phyloP scores from a whole-genome alignment of 2,329 filamentous ascomycete species.

The Penicillium sp. region DNA sequence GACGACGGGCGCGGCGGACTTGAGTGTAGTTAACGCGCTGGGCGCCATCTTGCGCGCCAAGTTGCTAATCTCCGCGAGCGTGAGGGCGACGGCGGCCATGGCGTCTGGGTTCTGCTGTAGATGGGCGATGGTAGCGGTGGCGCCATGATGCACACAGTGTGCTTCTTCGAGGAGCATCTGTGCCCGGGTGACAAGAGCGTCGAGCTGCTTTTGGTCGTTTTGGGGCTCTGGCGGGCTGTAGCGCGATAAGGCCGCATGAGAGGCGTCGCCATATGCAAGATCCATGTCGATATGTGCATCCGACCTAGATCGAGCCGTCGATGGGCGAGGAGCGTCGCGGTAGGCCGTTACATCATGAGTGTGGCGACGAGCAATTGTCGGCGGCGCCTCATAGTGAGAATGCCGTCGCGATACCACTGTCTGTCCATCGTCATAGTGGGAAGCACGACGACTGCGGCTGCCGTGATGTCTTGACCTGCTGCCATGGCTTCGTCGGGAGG shows the following conservation, averaged over 20 bases:
- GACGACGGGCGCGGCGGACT: slow-evolving; percentile 76
- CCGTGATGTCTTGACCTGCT: slow-evolving; percentile 31
- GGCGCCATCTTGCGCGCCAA: slow-evolving; percentile 81
- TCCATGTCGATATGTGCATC: slow-evolving; percentile 70
- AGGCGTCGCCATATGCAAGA: slow-evolving; percentile 83
- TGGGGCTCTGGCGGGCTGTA: slow-evolving; percentile 43
- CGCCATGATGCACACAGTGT: slow-evolving; percentile 81
- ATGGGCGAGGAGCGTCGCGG: slow-evolving; percentile 25
- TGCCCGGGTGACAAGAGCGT: slow-evolving; percentile 67
- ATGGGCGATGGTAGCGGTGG: slow-evolving; percentile 74
- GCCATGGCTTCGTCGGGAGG: slow-evolving; percentile 41
- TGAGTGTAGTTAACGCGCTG: slow-evolving; percentile 68
- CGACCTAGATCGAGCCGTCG: slow-evolving; percentile 30
- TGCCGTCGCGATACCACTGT: slow-evolving; percentile 22
- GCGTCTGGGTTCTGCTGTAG: slow-evolving; percentile 81
- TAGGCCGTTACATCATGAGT: slow-evolving; percentile 35
- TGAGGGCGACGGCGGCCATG: slow-evolving; percentile 88
- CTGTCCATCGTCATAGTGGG: slow-evolving; percentile 31
- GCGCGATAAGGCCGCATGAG: slow-evolving; percentile 54
- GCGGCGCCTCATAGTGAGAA: slow-evolving; percentile 21
- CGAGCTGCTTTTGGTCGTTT: slow-evolving; percentile 55
- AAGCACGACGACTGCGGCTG: slow-evolving; percentile 26
- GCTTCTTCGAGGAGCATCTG: slow-evolving; percentile 79
- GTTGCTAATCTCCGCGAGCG: slow-evolving; percentile 83
- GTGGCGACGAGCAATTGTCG: slow-evolving; percentile 37